Evolutionary conservation across 2,329 filamentous ascomycete species (phyloP), one percentile per base, ranked within the genome.

Genomic region (Neoarthrinium moseri): DNA sequence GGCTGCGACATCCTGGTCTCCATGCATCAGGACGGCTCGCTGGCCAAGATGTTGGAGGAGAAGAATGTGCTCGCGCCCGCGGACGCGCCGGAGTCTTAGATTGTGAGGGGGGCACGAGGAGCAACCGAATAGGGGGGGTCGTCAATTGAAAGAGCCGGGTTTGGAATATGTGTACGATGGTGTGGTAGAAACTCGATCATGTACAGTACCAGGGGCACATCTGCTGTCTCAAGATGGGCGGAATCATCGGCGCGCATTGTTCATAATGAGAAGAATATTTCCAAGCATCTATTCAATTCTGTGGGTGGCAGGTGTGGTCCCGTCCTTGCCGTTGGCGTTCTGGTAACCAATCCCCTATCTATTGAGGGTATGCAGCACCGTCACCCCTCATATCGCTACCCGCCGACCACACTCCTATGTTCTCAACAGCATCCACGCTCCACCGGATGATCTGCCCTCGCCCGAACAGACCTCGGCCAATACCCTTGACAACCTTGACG

Each of bases 1-100:
- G 94, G 94, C n/a, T 96, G 91, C 66, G 94, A 99, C 68, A 99
- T 99, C 54, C 69, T 99, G 58, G 86, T 97, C 66, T 87, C 86
- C 3, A 97, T 99, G 94, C 92, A 97, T 73, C 89, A 96, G 71
- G 95, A 89, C 62, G 94, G 94, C 22, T 91, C 95, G 56, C 72
- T 99, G 60, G 89, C 91, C 7, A 95, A 95, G 77, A 69, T 97
- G 65, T 75, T 99, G 40, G 89, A 95, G 64, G 88, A 95, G 69
- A 96, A 96, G 77, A 83, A 83, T 51, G 89, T 97, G n/a, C 70
- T 99, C 46, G 81, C 85, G 13, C 69, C 77, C 2, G 77, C 83
- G 49, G 82, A 84, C 40, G 61, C 47, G 20, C 52, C 51, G n/a
- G 64, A 68, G 45, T 56, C 53, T n/a, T 57, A 60, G n/a, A n/a